Conservation (phyloP, 306 rosid genomes). For the Ammopiptanthus mongolicus region DNA sequence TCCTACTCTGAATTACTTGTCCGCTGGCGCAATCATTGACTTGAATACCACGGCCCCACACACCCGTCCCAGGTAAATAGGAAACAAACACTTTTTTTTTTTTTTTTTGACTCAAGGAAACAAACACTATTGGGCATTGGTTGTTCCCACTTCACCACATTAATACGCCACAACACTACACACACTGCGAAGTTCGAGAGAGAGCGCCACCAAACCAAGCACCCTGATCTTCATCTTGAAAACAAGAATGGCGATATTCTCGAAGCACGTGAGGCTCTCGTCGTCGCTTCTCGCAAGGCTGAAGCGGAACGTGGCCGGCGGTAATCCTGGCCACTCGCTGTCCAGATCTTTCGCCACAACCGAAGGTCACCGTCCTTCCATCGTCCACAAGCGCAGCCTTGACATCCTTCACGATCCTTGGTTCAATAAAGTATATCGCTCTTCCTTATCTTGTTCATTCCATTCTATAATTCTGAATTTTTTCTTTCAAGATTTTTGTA, state of each 20-base stretch:
- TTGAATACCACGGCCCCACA: no score
- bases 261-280: conserved; percentile 51
- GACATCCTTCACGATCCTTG: conserved; percentile 98
- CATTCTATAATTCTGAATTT: not conserved
- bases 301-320: conserved; percentile 23
- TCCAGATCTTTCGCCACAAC: conserved; percentile 66
- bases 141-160: not conserved
- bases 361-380: conserved; percentile 82
- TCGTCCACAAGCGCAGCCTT: conserved; percentile 88
- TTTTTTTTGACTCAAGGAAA: no score
- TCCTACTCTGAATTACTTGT: no score
- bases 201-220: no score
- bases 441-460: not conserved
- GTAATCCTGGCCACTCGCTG: conserved; percentile 25
- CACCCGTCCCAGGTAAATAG: no score
- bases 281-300: conserved; percentile 47
- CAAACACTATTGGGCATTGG: no score
- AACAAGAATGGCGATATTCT: conserved; percentile 46
- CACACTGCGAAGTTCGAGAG: not conserved
- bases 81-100: no score
- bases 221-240: not conserved
- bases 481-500: no score
- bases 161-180: not conserved
- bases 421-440: conserved; percentile 73
- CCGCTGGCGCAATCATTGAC: no score